phyloP scores from a whole-genome alignment of 495 filamentous ascomycete genomes.

The Parmelia sp. region DNA sequence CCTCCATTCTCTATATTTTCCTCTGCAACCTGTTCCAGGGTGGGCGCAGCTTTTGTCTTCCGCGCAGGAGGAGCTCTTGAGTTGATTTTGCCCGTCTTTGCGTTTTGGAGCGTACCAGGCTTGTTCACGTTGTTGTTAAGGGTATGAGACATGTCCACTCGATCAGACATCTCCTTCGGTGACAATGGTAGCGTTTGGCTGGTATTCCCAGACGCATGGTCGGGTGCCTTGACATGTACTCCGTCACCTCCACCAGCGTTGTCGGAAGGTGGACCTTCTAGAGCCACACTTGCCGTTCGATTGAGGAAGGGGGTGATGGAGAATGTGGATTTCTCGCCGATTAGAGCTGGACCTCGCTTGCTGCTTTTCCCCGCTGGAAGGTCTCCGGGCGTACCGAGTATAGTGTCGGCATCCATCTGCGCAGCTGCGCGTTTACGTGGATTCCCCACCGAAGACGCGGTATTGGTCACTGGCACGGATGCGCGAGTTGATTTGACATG shows the following conservation, averaged over 20 bases:
- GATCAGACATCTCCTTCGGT: background rate
- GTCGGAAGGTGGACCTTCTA: constrained; percentile 38
- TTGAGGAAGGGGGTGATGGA: constrained; percentile 91
- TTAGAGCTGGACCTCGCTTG: constrained; percentile 46
- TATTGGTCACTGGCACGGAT: constrained; percentile 16
- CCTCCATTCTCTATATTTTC: constrained; percentile 32
- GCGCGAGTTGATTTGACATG: constrained; percentile 38
- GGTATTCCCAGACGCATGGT: background rate
- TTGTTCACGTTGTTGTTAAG: constrained; percentile 1
- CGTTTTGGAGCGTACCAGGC: constrained; percentile 20
- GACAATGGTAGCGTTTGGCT: constrained; percentile 17
- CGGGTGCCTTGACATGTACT: background rate
- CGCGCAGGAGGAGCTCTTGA: constrained; percentile 28
- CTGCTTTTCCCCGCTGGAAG: constrained; percentile 49
- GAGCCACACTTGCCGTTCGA: constrained; percentile 55
- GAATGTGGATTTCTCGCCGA: constrained; percentile 82
- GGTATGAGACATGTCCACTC: background rate
- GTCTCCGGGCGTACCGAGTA: constrained; percentile 63
- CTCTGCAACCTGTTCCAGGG: constrained; percentile 48
- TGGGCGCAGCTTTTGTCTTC: constrained; percentile 24
- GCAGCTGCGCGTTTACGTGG: constrained; percentile 43
- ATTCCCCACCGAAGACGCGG: constrained; percentile 29
- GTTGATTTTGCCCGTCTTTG: constrained; percentile 27
- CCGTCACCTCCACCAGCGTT: background rate
- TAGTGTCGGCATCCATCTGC: constrained; percentile 45